Evolutionary conservation across 2,329 filamentous ascomycete species (phyloP).

Genomic region (Graphiopsis chlorocephala): DNA sequence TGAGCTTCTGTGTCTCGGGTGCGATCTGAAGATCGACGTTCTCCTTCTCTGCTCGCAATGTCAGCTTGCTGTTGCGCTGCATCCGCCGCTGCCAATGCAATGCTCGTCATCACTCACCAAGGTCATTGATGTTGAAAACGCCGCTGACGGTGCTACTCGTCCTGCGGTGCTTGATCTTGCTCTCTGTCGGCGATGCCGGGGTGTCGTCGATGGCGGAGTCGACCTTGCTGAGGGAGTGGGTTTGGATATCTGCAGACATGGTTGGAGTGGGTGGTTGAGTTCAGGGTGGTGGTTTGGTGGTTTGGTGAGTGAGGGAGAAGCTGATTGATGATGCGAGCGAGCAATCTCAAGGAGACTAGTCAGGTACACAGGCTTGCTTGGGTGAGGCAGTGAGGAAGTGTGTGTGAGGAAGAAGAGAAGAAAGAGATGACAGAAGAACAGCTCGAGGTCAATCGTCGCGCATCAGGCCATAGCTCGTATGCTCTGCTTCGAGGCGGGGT

Average conservation of each 20-base stretch:
- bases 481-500: constrained; percentile 13
- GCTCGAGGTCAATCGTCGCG: constrained; percentile 13
- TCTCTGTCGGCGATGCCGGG: constrained; percentile 66
- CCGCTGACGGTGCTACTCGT: constrained; percentile 70
- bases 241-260: constrained; percentile 53
- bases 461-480: constrained; percentile 15
- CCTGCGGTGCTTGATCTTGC: constrained; percentile 64
- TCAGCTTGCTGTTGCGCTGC: constrained; percentile 25
- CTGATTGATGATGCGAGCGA: background rate
- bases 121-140: constrained; percentile 78
- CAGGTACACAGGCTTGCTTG: constrained; percentile 8
- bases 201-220: constrained; percentile 82
- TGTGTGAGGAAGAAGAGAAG: constrained; percentile 8
- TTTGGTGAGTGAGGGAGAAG: constrained; percentile 1
- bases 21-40: constrained; percentile 70
- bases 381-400: background rate
- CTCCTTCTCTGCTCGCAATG: constrained; percentile 62
- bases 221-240: constrained; percentile 71
- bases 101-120: constrained; percentile 59
- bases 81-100: constrained; percentile 1
- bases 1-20: constrained; percentile 79
- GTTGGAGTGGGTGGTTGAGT: constrained; percentile 15
- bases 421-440: background rate
- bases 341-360: constrained; percentile 8
- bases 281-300: constrained; percentile 2